Evolutionary conservation across 1,284 basidiomycete species (phyloP), one percentile per base, ranked within the genome.

Genomic region (Cutaneotrichosporon cavernicola): DNA sequence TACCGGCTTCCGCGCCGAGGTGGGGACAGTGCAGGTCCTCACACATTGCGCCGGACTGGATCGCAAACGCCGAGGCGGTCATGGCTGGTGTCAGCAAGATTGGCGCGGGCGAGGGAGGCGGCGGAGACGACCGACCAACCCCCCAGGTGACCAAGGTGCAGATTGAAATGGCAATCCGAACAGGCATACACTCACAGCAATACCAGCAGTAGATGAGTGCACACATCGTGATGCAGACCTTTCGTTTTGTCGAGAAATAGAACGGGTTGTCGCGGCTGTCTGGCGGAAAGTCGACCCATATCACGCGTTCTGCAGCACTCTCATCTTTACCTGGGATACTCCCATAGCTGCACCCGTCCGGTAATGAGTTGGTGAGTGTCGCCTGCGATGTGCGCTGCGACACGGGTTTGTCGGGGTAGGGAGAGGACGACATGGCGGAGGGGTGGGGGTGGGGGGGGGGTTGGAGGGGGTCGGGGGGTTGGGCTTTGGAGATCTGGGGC

Each of bases 31-130:
- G 82, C 16, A 90, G 80, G 69, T 90, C 88, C n/a, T 77, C 76
- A 18, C 81, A 85, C 89, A 91, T 90, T 6, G 84, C 85, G 2
- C 80, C 75, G 62, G 86, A 59, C 83, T 88, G 77, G 84, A 77
- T 81, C n/a, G 85, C 84, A 70, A 88, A 90, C 1, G 86, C 82
- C 0, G 84, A 82, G 1, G 84, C 81, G 1, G 83, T 81, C 9
- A 84, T 82, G 10, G 87, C 88, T 86, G 75, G 46, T 14, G 14
- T 59, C 46, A 62, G 61, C 36, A 4, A 13, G 36, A 26, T 26
- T 13, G 36, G 36, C 3, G 36, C 36, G 36, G 36, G 36, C 36
- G 36, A 13, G 36, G 9, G 36, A 36, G 36, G 36, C 36, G 5
- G 26, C 50, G 40, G 40, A 16, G 40, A 18, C 5, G 13, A 43